Evolutionary conservation across 1,139 yeast genomes (phyloP).

Genomic region (Geotrichum macrosporum): DNA sequence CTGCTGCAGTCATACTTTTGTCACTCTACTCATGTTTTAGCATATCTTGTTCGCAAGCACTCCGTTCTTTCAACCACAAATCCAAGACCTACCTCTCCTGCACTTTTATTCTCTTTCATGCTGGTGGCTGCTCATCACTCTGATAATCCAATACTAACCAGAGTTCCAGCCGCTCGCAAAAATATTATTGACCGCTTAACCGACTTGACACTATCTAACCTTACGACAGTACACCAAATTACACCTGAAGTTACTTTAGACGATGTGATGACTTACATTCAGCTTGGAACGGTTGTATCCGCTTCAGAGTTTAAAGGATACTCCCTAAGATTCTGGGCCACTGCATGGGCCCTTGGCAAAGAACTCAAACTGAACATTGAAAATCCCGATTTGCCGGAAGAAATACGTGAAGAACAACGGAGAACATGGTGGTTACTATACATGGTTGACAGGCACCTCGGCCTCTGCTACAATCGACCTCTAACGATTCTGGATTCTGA

Average conservation of each 20-base stretch:
- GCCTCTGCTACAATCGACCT: slow-evolving; percentile 41
- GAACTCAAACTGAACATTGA: slow-evolving; percentile 37
- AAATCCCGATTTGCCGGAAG: slow-evolving; percentile 33
- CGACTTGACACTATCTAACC: slow-evolving; percentile 31
- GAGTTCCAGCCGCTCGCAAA: slow-evolving; percentile 34
- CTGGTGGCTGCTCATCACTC: slow-evolving; percentile 40
- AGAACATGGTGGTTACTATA: slow-evolving; percentile 45
- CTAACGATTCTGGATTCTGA: slow-evolving; percentile 38
- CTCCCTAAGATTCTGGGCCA: slow-evolving; percentile 41
- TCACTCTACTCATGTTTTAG: slow-evolving; percentile 34
- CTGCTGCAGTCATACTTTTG: slow-evolving; percentile 40
- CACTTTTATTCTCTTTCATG: slow-evolving; percentile 38
- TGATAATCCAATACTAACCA: slow-evolving; percentile 39
- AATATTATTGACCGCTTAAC: slow-evolving; percentile 32
- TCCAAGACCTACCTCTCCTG: slow-evolving; percentile 36
- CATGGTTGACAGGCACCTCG: slow-evolving; percentile 41
- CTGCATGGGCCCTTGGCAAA: slow-evolving; percentile 39
- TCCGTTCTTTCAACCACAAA: slow-evolving; percentile 25
- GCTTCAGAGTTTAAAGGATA: slow-evolving; percentile 42
- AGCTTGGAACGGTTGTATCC: slow-evolving; percentile 42
- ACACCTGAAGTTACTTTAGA: slow-evolving; percentile 33
- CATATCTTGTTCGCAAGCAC: slow-evolving; percentile 25
- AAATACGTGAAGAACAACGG: slow-evolving; percentile 40
- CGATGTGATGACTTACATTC: slow-evolving; percentile 40
- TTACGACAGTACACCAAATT: slow-evolving; percentile 31